Conservation (phyloP, 2,329 filamentous ascomycete genomes). For the Diaporthe ilicicola region DNA sequence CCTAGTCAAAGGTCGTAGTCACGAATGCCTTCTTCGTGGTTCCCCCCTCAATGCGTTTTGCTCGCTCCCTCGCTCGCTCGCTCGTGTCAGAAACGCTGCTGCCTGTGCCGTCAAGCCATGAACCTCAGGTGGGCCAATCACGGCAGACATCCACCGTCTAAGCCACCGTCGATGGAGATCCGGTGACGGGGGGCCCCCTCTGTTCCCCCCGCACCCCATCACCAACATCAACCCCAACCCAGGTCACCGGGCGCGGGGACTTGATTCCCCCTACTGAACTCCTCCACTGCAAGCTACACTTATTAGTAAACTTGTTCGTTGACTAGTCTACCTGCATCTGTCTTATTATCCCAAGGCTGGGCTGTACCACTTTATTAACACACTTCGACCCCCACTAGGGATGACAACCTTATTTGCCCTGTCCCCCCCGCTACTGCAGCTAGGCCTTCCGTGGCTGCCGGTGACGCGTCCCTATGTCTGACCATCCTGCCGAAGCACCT, state of each 20-base stretch:
- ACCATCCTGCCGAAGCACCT: constrained; percentile 7
- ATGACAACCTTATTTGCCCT: constrained; percentile 30
- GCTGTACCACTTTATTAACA: background rate
- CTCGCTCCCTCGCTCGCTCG: background rate
- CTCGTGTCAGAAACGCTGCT: constrained; percentile 20
- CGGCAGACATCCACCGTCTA: background rate
- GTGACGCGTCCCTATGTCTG: constrained; percentile 37
- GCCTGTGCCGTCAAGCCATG: constrained; percentile 23
- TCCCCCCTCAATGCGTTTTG: no score
- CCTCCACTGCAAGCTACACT: no score
- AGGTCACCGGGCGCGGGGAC: no score
- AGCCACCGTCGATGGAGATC: constrained; percentile 8
- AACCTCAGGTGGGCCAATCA: background rate
- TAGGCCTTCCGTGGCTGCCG: constrained; percentile 33
- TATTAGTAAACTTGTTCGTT: no score
- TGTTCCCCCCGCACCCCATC: background rate
- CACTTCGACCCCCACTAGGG: background rate
- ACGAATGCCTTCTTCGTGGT: background rate
- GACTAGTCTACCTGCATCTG: no score
- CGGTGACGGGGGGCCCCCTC: background rate
- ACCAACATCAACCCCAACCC: background rate
- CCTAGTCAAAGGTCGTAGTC: background rate
- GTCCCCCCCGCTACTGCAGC: background rate
- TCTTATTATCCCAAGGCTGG: no score
- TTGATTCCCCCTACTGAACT: no score